Evolutionary conservation across 805 yeast genomes (phyloP), one percentile per base, ranked within the genome.

Genomic region (Jamesozyma gamospora): DNA sequence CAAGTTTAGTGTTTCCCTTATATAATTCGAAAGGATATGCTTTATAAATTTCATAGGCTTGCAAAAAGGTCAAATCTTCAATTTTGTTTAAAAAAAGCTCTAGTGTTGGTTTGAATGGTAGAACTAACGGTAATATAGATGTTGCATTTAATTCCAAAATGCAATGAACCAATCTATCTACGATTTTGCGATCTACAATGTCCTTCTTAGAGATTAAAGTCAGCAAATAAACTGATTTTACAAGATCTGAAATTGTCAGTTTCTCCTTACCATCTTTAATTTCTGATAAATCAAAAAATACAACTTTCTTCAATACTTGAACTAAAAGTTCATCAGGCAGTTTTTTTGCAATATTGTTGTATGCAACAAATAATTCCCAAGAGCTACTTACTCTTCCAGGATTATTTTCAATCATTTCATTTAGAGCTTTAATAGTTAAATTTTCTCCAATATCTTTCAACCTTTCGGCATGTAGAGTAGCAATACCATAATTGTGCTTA

Each of bases 351-450:
- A 35, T 8, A 6, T 34, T 31, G 2, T 39, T 37, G 38, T 55
- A 63, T 34, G 62, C 61, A 10, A 55, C 46, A 39, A 66, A 67
- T 10, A 74, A 48, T 37, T 74, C 77, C 67, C 71, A 65, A 14
- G 76, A 66, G n/a, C 64, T 55, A 36, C 59, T 58, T 1, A 69
- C 78, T 41, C 81, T 58, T 11, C 79, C 79, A 3, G 79, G 77
- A 45, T 75, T 75, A 31, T 60, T 44, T 26, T 52, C 51, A 5
- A 73, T 58, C 19, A 73, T 55, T 40, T 62, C 55, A 3, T 46
- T 37, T 3, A 64, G 31, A 1, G 67, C 54, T 2, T 47, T 44
- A 9, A 39, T 17, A 2, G 55, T 48, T 13, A 62, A 27, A 5
- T 37, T 29, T 10, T 50, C 47, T 1, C 55, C 51, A 6, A 56